Base-by-base conservation (phyloP, 106 monocot genomes). In the Gastrodia elata region DNA sequence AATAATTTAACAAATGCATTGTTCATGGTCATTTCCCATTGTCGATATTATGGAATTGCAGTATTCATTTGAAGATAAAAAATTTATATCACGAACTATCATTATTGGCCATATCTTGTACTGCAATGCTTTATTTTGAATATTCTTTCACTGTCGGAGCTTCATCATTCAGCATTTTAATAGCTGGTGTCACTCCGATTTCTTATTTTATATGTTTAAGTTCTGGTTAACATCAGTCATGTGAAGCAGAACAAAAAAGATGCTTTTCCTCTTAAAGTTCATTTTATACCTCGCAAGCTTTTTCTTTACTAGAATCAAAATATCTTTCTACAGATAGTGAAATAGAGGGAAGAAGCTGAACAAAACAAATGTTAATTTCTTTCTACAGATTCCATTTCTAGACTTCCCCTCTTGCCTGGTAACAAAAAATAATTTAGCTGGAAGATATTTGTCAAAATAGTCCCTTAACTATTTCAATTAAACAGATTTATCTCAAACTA, bases 121-220 rank as follows among this genome's bases (percentile, higher is more conserved):
- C 52, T n/a, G 18, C 52, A 52, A 22, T 52, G 22, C 52, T 52
- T 52, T 52, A 52, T 52, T 52, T 52, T 52, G 52, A 52, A 52
- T 5, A 2, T 0, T 4, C 20, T 52, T 52, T 52, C 6, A 52
- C 3, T 52, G 52, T 52, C 52, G 18, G 52, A 7, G 20, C 52
- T 22, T 52, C 52, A n/a, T n/a, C n/a, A 52, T 52, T 22, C 52
- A 22, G 22, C 5, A 52, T 46, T 16, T 46, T 46, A 46, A 46
- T 46, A 18, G 16, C 46, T 13, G 46, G 2, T 13, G 46, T 46
- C 9, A 46, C 18, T 46, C 46, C 18, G 7, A 9, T 46, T 46
- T 46, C 16, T 46, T 46, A 15, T 46, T 18, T 46, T 46, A 46
- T 46, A 46, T 46, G 16, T 46, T 14, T 46, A 18, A 46, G 13